phyloP scores from a whole-genome alignment of 805 yeast species.

The Candida arabinofermentans region DNA sequence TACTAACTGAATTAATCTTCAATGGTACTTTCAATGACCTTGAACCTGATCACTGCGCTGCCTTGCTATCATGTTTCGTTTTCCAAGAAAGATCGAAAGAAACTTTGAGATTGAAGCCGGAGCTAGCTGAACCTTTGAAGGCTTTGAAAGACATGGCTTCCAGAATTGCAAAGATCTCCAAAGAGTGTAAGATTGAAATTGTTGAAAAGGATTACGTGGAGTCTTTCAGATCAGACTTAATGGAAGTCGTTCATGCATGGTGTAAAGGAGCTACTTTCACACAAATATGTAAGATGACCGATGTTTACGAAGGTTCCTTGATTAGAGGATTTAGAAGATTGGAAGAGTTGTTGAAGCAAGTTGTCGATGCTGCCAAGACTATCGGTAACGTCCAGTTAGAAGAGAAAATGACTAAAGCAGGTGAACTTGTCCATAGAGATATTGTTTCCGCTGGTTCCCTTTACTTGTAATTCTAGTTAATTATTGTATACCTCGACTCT shows the following conservation, averaged over 20 bases:
- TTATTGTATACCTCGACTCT: background rate
- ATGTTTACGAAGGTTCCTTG: conserved; percentile 94
- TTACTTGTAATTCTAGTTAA: conserved; percentile 43
- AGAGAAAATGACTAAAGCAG: conserved; percentile 82
- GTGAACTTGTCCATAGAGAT: conserved; percentile 88
- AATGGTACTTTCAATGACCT: conserved; percentile 92
- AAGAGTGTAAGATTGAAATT: conserved; percentile 85
- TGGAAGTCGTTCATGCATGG: conserved; percentile 98
- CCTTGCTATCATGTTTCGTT: conserved; percentile 88
- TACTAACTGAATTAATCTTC: conserved; percentile 88
- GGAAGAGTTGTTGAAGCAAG: conserved; percentile 88
- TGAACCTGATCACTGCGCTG: conserved; percentile 86
- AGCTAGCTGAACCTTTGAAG: conserved; percentile 87
- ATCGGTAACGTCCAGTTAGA: conserved; percentile 88
- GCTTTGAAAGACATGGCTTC: conserved; percentile 87
- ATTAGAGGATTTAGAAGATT: conserved; percentile 92
- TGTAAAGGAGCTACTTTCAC: conserved; percentile 94
- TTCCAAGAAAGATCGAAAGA: conserved; percentile 95
- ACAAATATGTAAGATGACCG: conserved; percentile 97
- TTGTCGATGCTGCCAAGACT: conserved; percentile 87
- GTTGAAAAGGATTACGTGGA: conserved; percentile 92
- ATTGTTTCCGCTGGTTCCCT: conserved; percentile 95
- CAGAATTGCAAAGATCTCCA: conserved; percentile 82
- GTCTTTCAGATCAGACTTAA: conserved; percentile 84
- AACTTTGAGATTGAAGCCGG: conserved; percentile 79